These are phyloP conservation scores for Penicillium sumatraense DNA, from an alignment of 2,329 filamentous ascomycete genomes.

Conservation along the genomic window DNA sequence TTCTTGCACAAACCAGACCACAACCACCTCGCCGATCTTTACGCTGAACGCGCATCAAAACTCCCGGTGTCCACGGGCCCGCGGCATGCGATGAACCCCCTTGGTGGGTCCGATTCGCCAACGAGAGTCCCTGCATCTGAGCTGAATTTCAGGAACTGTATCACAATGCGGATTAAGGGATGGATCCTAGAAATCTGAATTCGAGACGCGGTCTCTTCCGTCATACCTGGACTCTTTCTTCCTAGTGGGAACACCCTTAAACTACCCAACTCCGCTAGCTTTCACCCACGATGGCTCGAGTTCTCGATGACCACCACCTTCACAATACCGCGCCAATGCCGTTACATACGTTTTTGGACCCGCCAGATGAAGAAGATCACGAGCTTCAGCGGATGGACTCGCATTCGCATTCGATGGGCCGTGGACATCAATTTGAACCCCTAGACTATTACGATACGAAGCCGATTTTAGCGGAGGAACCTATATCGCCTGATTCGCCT, in stretches of 20 bases:
- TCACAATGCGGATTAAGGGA: constrained; percentile 4
- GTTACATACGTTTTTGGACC: constrained; percentile 1
- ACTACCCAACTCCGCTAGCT: neutral
- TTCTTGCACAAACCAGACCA: neutral
- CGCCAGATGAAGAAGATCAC: neutral
- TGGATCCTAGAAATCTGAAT: neutral
- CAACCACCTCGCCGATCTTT: neutral
- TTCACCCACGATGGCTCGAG: neutral
- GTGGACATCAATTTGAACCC: neutral
- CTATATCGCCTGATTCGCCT: neutral
- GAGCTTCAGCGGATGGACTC: neutral
- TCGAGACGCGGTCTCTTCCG: neutral
- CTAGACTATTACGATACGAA: constrained; percentile 3
- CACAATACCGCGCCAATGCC: neutral
- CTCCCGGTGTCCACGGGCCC: constrained; percentile 1
- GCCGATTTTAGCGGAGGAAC: neutral
- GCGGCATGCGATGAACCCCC: constrained; percentile 5
- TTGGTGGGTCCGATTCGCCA: constrained; percentile 1
- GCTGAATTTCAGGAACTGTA: constrained; percentile 1
- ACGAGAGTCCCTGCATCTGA: neutral
- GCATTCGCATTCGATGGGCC: too few relatives aligned
- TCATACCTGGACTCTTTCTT: too few relatives aligned
- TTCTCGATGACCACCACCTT: neutral
- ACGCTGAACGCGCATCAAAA: neutral
- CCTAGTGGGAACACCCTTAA: too few relatives aligned